Percentiles rank a stretch among this genome's conserved stretches.
These are phyloP conservation scores for Ceratocystis cacaofunesta DNA, from an alignment of 2,329 filamentous ascomycete genomes.

Conservation along the genomic window DNA sequence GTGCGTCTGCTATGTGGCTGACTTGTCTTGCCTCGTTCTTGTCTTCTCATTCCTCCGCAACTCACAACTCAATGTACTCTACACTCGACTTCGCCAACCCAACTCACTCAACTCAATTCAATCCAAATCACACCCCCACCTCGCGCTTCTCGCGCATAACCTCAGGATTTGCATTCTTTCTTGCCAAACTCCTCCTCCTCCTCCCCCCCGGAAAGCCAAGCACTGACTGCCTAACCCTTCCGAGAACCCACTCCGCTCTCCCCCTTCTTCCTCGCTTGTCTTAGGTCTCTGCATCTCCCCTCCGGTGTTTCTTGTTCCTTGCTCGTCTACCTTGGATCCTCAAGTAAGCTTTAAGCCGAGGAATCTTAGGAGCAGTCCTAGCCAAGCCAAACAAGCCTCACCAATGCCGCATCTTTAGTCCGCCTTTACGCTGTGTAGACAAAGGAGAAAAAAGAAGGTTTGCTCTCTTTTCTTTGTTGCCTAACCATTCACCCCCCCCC, in stretches of 20 bases:
- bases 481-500: too few relatives aligned
- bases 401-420: not conserved
- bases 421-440: too few relatives aligned
- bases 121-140: not conserved
- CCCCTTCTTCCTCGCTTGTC: not conserved
- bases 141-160: constrained; percentile 2
- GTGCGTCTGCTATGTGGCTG: too few relatives aligned
- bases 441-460: too few relatives aligned
- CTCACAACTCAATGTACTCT: not conserved
- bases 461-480: too few relatives aligned
- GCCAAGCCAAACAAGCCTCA: not conserved
- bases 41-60: not conserved
- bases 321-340: not conserved
- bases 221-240: not conserved
- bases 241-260: not conserved
- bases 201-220: not conserved
- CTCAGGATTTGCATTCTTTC: not conserved
- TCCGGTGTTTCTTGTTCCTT: not conserved
- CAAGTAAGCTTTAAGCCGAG: not conserved
- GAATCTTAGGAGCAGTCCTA: too few relatives aligned
- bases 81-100: not conserved
- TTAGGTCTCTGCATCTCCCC: not conserved
- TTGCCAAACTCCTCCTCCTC: not conserved
- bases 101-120: not conserved
- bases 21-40: not conserved